phyloP scores from a whole-genome alignment of 768 basidiomycete species.

The Sutorius australiensis region DNA sequence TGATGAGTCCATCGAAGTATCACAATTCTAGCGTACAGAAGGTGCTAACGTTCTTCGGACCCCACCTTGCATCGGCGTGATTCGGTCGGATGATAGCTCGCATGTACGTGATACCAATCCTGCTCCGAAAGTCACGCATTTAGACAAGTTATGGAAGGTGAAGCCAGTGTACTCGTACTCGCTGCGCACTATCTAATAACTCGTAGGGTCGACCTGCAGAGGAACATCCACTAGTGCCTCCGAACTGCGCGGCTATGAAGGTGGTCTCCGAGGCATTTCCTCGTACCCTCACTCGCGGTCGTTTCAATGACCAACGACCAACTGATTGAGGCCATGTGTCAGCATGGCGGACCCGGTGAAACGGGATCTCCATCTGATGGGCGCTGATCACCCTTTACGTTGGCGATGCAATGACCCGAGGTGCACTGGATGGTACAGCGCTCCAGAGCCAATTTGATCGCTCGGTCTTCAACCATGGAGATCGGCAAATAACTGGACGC shows the following conservation, averaged over 20 bases:
- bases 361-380: slow-evolving; percentile 10
- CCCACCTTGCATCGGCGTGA: not conserved
- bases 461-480: not conserved
- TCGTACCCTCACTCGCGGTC: not conserved
- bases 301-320: slow-evolving; percentile 7
- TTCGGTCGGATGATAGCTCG: not conserved
- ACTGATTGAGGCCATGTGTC: slow-evolving; percentile 6
- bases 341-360: slow-evolving; percentile 15
- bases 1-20: not conserved
- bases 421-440: slow-evolving; percentile 3
- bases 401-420: not conserved
- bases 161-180: not conserved
- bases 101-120: slow-evolving; percentile 4
- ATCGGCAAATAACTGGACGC: not conserved
- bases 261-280: slow-evolving; percentile 2
- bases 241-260: not conserved
- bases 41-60: not conserved
- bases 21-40: not conserved
- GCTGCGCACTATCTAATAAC: not conserved
- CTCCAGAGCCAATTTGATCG: not conserved
- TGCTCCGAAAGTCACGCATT: not conserved
- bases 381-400: slow-evolving; percentile 10
- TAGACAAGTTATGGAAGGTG: not conserved
- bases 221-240: not conserved
- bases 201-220: not conserved